A percentile compares a stretch with the other conserved stretches of the same genome.
These are phyloP conservation scores for Tubosaeta brunneosetosa DNA, from an alignment of 768 basidiomycete genomes.

Conservation along the genomic window DNA sequence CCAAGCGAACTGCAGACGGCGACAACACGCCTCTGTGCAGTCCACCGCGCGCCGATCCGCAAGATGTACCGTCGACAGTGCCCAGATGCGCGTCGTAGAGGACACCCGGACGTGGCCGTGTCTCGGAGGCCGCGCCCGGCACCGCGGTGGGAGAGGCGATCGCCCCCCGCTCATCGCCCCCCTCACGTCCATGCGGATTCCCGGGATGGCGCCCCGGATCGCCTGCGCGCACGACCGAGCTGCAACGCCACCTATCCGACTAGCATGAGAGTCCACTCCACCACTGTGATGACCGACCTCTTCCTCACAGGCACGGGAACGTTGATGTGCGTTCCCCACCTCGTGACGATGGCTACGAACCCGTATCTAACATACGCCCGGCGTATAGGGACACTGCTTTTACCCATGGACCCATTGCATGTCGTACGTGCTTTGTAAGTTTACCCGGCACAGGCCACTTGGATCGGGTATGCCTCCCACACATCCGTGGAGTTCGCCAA, in stretches of 20 bases:
- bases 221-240: conserved; percentile 23
- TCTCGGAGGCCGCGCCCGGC: conserved; percentile 23
- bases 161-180: conserved; percentile 9
- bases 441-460: not conserved
- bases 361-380: not conserved
- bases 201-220: conserved; percentile 19
- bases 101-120: conserved; percentile 6
- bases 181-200: not conserved
- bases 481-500: not conserved
- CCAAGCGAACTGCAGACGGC: conserved; percentile 22
- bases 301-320: not conserved
- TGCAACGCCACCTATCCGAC: too few relatives aligned
- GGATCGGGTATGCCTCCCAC: not conserved
- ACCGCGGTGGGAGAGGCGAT: conserved; percentile 19
- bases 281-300: not conserved
- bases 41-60: conserved; percentile 28
- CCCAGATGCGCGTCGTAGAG: conserved; percentile 25
- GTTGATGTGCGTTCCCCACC: not conserved
- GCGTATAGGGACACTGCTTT: not conserved
- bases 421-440: not conserved
- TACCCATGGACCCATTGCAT: not conserved
- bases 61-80: conserved; percentile 33
- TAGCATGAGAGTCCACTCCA: too few relatives aligned
- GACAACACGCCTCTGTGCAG: conserved; percentile 33
- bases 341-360: not conserved